Percentiles rank a stretch among this genome's conserved stretches.
Conservation (phyloP, 345 rosid genomes). For the Eucalyptus tenuipes region DNA sequence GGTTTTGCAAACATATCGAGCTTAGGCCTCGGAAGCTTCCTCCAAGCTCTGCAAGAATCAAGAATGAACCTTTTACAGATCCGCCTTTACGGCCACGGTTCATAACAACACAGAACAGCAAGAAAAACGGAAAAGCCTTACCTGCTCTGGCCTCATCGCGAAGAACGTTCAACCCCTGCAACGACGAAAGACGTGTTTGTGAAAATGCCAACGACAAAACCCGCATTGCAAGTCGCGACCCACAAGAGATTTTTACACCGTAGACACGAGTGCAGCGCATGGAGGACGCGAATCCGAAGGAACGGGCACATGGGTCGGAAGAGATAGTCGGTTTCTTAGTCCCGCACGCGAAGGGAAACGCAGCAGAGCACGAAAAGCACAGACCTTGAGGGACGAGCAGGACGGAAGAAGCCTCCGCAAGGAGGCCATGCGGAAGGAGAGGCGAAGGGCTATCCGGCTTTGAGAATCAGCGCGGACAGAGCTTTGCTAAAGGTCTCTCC, state of each 20-base stretch:
- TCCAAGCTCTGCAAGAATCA: constrained; percentile 11
- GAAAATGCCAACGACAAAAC: neutral
- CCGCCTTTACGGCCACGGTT: neutral
- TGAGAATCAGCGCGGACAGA: neutral
- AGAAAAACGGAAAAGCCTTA: neutral
- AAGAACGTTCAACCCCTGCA: neutral
- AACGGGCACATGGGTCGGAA: neutral
- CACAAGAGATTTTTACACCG: neutral
- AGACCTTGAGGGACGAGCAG: constrained; percentile 3
- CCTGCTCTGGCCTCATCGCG: neutral
- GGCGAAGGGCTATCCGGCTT: neutral
- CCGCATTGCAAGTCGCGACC: neutral
- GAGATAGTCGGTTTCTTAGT: neutral
- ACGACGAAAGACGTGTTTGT: neutral
- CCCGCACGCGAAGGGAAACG: neutral
- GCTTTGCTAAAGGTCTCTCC: neutral
- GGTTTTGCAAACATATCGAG: constrained; percentile 7
- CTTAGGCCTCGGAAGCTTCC: constrained; percentile 17
- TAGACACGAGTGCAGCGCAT: neutral
- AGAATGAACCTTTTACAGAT: neutral
- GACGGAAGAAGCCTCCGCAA: constrained; percentile 15
- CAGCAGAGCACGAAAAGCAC: neutral
- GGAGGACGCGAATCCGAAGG: neutral
- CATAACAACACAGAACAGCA: neutral
- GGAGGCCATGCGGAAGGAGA: constrained; percentile 10